Evolutionary conservation across 2,329 filamentous ascomycete species (phyloP), one percentile per base, ranked within the genome.

Genomic region (Diaporthe nobilis): DNA sequence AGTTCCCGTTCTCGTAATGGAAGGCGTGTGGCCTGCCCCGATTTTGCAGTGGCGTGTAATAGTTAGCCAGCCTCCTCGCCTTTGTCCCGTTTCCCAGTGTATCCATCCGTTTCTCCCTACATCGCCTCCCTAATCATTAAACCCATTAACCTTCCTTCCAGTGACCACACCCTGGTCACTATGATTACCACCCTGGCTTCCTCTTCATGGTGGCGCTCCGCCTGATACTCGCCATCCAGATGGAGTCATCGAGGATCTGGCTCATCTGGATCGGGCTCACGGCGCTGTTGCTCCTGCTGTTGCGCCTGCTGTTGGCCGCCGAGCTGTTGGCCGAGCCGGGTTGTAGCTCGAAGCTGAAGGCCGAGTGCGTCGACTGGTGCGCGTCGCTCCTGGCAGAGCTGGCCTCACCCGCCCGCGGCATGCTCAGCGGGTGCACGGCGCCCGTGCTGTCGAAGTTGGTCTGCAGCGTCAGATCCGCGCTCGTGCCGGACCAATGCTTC

Each of bases 161-260:
- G 15, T n/a, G 57, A 72, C 12, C 42, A 4, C 12, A 17, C 5
- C 31, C 9, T 13, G 25, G 42, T 47, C 61, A 65, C 25, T 20
- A 2, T 65, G 8, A 78, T 79, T 79, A 77, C 76, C 76, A 77
- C 17, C 58, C 58, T 15, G 73, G 63, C 28, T 68, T 75, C 71
- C 57, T 78, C 78, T 85, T 86, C 71, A 86, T 86, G 72, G 95
- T 98, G 79, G 97, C 95, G 85, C 95, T 98, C 77, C 95, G 90
- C 78, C 95, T 90, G 78, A 98, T 95, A 87, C 94, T 98, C 85
- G 98, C 95, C 71, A 96, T 94, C 96, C 96, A 98, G 22, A 94
- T 93, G 25, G 95, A 97, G 81, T 96, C 94, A 81, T 97, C 95
- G 73, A 98, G 89, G 82, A 97, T 94, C 79, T 95, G 92, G 83